phyloP scores from a whole-genome alignment of 2,329 filamentous ascomycete genomes.

The Ascochyta viciae-villosae region DNA sequence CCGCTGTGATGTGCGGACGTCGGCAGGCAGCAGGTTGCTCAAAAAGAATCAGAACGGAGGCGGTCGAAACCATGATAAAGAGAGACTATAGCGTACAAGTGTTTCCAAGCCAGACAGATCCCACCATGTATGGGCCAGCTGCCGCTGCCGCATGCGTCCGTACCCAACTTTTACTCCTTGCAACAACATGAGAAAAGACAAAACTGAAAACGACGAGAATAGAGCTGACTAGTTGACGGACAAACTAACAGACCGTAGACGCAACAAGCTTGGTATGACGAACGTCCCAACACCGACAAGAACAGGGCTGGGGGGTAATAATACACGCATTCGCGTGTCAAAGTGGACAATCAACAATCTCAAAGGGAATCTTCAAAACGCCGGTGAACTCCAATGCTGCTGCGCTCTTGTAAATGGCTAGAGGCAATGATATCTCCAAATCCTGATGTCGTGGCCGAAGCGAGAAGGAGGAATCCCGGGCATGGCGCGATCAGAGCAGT shows the following conservation, averaged over 20 bases:
- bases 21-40: not conserved
- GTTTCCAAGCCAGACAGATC: slow-evolving; percentile 1
- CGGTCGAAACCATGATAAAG: slow-evolving; percentile 13
- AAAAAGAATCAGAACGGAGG: not conserved
- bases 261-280: slow-evolving; percentile 9
- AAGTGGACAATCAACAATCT: slow-evolving; percentile 18
- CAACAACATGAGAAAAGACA: slow-evolving; percentile 4
- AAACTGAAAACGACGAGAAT: not conserved
- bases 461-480: slow-evolving; percentile 31
- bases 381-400: slow-evolving; percentile 49
- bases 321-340: slow-evolving; percentile 13
- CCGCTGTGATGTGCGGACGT: not conserved
- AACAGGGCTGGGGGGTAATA: slow-evolving; percentile 8
- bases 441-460: slow-evolving; percentile 44
- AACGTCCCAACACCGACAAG: slow-evolving; percentile 9
- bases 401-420: slow-evolving; percentile 46
- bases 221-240: not conserved
- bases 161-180: slow-evolving; percentile 26
- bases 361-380: slow-evolving; percentile 41
- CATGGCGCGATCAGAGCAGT: slow-evolving; percentile 38
- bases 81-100: slow-evolving; percentile 35
- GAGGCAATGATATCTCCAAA: slow-evolving; percentile 48
- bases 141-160: slow-evolving; percentile 2
- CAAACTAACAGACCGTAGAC: slow-evolving; percentile 1
- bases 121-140: slow-evolving; percentile 9